Evolutionary conservation across 2,329 filamentous ascomycete genomes (phyloP).

Genomic region (Blastomyces emzantsi): DNA sequence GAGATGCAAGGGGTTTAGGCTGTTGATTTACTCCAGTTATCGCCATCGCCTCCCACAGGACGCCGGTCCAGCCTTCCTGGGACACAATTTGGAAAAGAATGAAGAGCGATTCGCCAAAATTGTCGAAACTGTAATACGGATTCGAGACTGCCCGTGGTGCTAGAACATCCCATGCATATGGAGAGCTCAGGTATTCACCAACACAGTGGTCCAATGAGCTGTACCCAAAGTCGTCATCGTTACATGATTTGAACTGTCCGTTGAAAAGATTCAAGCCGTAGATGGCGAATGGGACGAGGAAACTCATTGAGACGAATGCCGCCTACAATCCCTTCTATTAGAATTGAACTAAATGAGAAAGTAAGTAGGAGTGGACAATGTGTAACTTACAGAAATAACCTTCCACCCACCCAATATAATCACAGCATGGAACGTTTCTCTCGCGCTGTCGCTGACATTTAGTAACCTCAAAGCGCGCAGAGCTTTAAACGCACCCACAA

Average conservation of each 20-base stretch:
- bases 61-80: slow-evolving; percentile 94
- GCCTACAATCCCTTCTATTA: slow-evolving; percentile 41
- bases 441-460: slow-evolving; percentile 91
- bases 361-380: background rate
- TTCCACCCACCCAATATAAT: slow-evolving; percentile 94
- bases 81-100: slow-evolving; percentile 98
- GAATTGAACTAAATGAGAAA: background rate
- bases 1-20: slow-evolving; percentile 57
- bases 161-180: slow-evolving; percentile 76
- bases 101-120: slow-evolving; percentile 87
- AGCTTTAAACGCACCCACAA: slow-evolving; percentile 94
- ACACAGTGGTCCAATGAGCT: slow-evolving; percentile 64
- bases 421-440: slow-evolving; percentile 93
- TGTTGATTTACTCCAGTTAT: slow-evolving; percentile 71
- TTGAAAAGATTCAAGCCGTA: slow-evolving; percentile 92
- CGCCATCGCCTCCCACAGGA: slow-evolving; percentile 74
- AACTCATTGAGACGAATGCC: slow-evolving; percentile 85
- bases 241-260: slow-evolving; percentile 70
- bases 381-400: slow-evolving; percentile 64
- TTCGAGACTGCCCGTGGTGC: slow-evolving; percentile 75
- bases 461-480: slow-evolving; percentile 81
- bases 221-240: slow-evolving; percentile 54
- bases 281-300: slow-evolving; percentile 93
- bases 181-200: slow-evolving; percentile 67
- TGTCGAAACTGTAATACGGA: slow-evolving; percentile 83